A percentile compares a stretch with the other conserved stretches of the same genome.
Conservation (phyloP, 2,329 filamentous ascomycete species). For the Cryphonectria radicalis region DNA sequence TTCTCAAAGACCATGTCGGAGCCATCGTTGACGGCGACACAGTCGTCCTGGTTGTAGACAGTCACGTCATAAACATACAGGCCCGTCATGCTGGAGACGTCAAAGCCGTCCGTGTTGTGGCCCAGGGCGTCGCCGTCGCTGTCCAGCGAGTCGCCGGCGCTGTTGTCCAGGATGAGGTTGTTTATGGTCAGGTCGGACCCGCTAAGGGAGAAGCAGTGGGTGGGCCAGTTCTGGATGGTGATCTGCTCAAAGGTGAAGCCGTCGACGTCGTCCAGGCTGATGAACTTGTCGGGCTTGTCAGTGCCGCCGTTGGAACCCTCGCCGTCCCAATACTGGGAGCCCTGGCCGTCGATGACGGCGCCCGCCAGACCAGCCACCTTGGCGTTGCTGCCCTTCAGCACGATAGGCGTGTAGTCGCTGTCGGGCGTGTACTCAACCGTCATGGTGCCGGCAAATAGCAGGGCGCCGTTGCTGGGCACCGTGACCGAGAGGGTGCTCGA, state of each 20-base stretch:
- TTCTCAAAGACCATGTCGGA: conserved; percentile 51
- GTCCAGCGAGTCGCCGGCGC: conserved; percentile 38
- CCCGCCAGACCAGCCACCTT: conserved; percentile 31
- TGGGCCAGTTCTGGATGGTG: conserved; percentile 47
- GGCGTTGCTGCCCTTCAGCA: conserved; percentile 29
- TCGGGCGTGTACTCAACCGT: conserved; percentile 27
- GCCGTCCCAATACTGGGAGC: conserved; percentile 37
- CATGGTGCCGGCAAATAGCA: conserved; percentile 26
- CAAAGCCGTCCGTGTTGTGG: conserved; percentile 64
- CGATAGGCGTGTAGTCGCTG: conserved; percentile 25
- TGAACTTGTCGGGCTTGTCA: conserved; percentile 52
- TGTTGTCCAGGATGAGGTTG: conserved; percentile 45
- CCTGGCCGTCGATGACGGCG: conserved; percentile 30
- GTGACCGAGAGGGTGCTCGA: conserved; percentile 23
- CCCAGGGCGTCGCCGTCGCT: conserved; percentile 30
- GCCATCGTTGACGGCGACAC: conserved; percentile 60
- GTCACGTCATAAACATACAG: conserved; percentile 56
- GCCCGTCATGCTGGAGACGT: conserved; percentile 54
- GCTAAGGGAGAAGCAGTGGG: conserved; percentile 48
- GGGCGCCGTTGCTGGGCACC: conserved; percentile 19
- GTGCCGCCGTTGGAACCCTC: conserved; percentile 44
- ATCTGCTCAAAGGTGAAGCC: conserved; percentile 44
- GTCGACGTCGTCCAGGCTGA: conserved; percentile 49
- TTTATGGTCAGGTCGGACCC: conserved; percentile 41
- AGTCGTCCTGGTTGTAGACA: conserved; percentile 66